Base-by-base conservation (phyloP, 768 basidiomycete species). In the Lactarius evosmus region DNA sequence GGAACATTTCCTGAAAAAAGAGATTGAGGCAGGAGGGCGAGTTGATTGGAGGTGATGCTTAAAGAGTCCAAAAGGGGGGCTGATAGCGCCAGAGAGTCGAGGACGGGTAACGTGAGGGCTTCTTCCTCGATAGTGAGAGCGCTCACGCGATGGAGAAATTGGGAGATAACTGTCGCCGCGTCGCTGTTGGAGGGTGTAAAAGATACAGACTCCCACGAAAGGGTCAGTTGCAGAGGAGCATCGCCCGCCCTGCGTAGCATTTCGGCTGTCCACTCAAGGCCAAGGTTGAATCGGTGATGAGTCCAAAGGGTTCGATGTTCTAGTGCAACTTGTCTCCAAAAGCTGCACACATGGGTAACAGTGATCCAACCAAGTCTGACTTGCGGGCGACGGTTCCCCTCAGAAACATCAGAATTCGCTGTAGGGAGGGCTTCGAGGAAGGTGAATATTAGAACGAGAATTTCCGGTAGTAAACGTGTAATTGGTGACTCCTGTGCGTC, bases 311-410 rank as follows among this genome's bases (percentile, higher is more conserved):
- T 36, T 19, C 49, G 50, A 46, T 56, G 25, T 12, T 51, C 49
- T 30, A 65, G 38, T 22, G 63, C 63, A 4, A 65, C 59, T 29
- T 41, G 63, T 52, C 63, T 60, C 63, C 63, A 65, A 25, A 41
- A 30, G 46, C 59, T 40, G 59, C 63, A 65, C 46, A 65, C 63
- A 38, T 65, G 63, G 25, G 63, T 56, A 19, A 57, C 25, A 27
- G 59, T 60, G 53, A 65, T 60, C 63, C 63, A 65, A 25, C 63
- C 58, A 41, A 61, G 63, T 34, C 32, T 50, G 19, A 25, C 41
- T 30, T 61, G 55, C 12, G 63, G 46, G 5, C 7, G 17, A 11
- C 59, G 38, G 46, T 56, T 52, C 8, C 38, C 49, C 29, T 1
- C 8, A 17, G 29, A 54, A 32, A 38, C 5, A 17, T 30, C 5